Percentiles rank a stretch among this genome's conserved stretches.
These are phyloP conservation scores for Cladosporium halotolerans DNA, from an alignment of 2,329 filamentous ascomycete genomes.

Conservation along the genomic window DNA sequence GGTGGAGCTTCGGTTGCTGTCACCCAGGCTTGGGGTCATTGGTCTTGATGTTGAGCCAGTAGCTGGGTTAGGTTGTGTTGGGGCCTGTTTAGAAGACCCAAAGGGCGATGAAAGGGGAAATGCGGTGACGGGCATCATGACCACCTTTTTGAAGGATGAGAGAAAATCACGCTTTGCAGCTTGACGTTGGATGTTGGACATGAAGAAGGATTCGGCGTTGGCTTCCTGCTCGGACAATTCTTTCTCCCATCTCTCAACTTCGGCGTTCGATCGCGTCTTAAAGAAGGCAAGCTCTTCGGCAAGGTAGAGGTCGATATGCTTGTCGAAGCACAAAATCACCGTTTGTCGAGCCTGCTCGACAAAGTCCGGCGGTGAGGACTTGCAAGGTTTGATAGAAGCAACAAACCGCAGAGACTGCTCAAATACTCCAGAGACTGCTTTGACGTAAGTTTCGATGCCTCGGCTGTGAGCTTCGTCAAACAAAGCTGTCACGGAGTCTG, in stretches of 20 bases:
- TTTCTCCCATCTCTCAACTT: conserved; percentile 84
- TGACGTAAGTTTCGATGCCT: conserved; percentile 71
- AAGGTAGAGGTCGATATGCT: conserved; percentile 87
- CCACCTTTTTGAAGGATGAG: conserved; percentile 94
- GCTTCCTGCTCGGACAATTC: conserved; percentile 87
- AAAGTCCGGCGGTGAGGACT: conserved; percentile 55
- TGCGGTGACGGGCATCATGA: conserved; percentile 97
- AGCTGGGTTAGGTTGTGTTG: conserved; percentile 13
- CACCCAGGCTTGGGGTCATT: conserved; percentile 22
- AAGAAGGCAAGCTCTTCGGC: conserved; percentile 88
- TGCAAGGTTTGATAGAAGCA: conserved; percentile 61
- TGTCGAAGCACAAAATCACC: conserved; percentile 72
- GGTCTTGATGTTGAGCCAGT: conserved; percentile 17
- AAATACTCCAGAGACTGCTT: conserved; percentile 80
- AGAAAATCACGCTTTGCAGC: conserved; percentile 95
- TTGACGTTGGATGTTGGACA: conserved; percentile 89
- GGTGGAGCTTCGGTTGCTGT: conserved; percentile 28
- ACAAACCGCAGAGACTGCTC: conserved; percentile 77
- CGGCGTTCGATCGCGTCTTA: conserved; percentile 64
- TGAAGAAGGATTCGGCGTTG: conserved; percentile 85
- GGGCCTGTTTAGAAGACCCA: conserved; percentile 36
- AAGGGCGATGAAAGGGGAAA: conserved; percentile 58
- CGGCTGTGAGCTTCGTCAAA: conserved; percentile 81
- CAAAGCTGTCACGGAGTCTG: conserved; percentile 76
- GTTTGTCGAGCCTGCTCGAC: conserved; percentile 60